Evolutionary conservation across 768 basidiomycete genomes (phyloP), one percentile per base, ranked within the genome.

Genomic region (Leccinum aurantiacum): DNA sequence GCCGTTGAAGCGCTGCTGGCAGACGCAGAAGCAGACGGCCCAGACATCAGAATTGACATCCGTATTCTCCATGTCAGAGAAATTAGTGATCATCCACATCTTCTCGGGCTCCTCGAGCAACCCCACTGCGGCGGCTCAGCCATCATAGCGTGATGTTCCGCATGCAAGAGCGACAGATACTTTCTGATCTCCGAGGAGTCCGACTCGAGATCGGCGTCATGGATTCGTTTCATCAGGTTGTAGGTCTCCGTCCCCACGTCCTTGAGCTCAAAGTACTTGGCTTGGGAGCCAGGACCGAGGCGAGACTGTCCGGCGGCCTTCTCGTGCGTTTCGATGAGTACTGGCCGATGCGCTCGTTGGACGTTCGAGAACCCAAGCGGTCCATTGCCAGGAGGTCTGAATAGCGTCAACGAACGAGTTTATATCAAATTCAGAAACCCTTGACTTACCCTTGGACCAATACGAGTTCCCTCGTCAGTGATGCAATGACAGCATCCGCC

Each of bases 371-470:
- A 27, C 27, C 27, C 27, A 27, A 27, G 27, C 27, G 27, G 27
- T 27, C 27, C 27, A 27, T 27, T 27, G 27, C 27, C 27, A 27
- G 27, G 27, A 27, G 27, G 27, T 27, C 27, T 27, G 27, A 27
- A 27, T 27, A 27, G 27, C 27, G 27, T 27, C 27, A 27, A 27
- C 27, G 27, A 27, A 27, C 27, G 27, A 27, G 27, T 27, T 27
- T 27, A 27, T 27, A 27, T 27, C 27, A 19, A 38, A 8, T 51
- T 3, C 47, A 19, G 11, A 11, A 35, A 2, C 54, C 57, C 37
- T 1, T 54, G 41, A 63, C 75, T 63, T 66, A 89, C 86, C 90
- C 91, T 74, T 92, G 89, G 46, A 93, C 87, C 51, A 92, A 71
- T 0, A 82, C 76, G 0, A 91, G 69, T 63, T 90, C 87, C 53